Base-by-base conservation (phyloP, 179 eudicot genomes). In the Amaranthus tricolor region DNA sequence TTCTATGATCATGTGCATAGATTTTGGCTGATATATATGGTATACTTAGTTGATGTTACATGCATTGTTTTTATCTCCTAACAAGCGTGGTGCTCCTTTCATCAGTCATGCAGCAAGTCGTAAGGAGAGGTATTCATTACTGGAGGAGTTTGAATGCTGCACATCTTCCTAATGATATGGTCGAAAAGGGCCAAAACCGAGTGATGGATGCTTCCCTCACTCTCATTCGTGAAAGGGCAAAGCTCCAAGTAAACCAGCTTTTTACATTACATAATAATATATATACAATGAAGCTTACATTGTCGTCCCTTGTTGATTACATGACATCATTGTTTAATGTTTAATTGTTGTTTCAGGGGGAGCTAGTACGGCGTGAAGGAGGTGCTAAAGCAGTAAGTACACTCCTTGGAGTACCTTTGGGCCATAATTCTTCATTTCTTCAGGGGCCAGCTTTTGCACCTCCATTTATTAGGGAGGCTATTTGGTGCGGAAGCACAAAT, bases 391-490 rank as follows among this genome's bases (percentile, higher is more conserved):
- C 98, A 62, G 80, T 95, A 20, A 21, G 97, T 47, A 79, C 96
- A 84, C 96, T 94, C 77, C 89, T 94, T 74, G 98, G 98, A 78
- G 90, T 94, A 68, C 98, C 97, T 73, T 80, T 94, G 56, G 98
- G 98, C 73, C 98, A 94, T 70, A 94, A 94, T 75, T 94, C 98
- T 62, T 94, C 98, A 10, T 94, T 94, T 83, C 93, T 92, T 53
- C 98, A 94, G 58, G 98, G 98, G 55, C 98, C 98, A 21, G 98
- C 98, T 66, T 95, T 95, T 88, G 98, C 98, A 57, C 98, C 97
- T 76, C 98, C 98, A 21, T 90, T 91, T 55, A 93, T 95, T 68
- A 83, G 98, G 77, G 97, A 95, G 78, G 95, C 98, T 58, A 95
- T 95, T 51, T 95, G 98, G 98, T 93, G 96, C 77, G 97, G 94